Conservation (phyloP, 2,329 filamentous ascomycete genomes). For the Fusarium succisae region DNA sequence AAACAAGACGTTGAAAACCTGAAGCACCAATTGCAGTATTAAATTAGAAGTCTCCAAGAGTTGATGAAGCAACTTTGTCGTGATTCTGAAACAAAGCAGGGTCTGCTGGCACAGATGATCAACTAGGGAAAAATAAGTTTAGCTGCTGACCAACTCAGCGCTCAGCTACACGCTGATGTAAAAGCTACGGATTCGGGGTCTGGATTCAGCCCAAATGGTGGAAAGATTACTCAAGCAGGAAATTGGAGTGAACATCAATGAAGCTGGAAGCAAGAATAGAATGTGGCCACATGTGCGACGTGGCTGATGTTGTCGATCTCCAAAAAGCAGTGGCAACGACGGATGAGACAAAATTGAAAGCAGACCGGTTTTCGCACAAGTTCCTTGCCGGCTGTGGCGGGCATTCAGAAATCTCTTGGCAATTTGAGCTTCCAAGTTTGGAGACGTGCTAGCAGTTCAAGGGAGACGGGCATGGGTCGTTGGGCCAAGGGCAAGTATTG, state of each 20-base stretch:
- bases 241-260: constrained; percentile 15
- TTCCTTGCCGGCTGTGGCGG: constrained; percentile 10
- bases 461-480: not conserved
- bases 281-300: constrained; percentile 21
- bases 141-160: constrained; percentile 8
- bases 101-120: constrained; percentile 11
- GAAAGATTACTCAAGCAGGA: constrained; percentile 6
- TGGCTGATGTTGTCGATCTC: constrained; percentile 33
- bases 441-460: constrained; percentile 3
- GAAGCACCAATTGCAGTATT: constrained; percentile 18
- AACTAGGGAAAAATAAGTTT: not conserved
- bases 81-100: constrained; percentile 28
- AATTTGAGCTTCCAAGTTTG: constrained; percentile 25
- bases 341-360: constrained; percentile 7
- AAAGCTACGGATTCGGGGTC: constrained; percentile 4
- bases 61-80: constrained; percentile 20
- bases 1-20: constrained; percentile 19
- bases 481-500: constrained; percentile 5
- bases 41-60: not conserved
- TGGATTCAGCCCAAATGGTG: constrained; percentile 6
- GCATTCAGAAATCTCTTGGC: constrained; percentile 8
- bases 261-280: constrained; percentile 24
- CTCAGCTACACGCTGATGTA: constrained; percentile 26
- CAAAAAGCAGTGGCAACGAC: constrained; percentile 4
- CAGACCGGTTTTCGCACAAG: constrained; percentile 5